phyloP scores from a whole-genome alignment of 1,284 basidiomycete species.

The Apiotrichum siamense region DNA sequence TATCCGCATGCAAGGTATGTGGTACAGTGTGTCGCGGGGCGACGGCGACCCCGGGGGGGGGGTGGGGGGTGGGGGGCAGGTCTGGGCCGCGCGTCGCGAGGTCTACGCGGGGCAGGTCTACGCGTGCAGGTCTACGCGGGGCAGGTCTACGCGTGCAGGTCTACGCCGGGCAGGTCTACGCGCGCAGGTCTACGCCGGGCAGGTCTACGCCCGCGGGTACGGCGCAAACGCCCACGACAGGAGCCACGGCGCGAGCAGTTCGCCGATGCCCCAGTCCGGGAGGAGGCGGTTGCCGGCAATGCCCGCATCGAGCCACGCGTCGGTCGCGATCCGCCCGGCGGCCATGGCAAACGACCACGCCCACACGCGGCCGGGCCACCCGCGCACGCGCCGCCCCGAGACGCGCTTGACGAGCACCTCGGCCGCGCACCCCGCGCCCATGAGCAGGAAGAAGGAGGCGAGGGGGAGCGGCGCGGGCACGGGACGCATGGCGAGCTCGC shows the following conservation, averaged over 20 bases:
- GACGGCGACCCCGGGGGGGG: not conserved
- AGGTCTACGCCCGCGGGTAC: not conserved
- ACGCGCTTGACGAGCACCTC: slow-evolving; percentile 12
- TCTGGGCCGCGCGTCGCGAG: no score
- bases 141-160: not conserved
- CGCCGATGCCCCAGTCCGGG: slow-evolving; percentile 1
- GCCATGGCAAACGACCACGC: slow-evolving; percentile 27
- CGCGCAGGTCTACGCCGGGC: no score
- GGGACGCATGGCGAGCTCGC: slow-evolving; percentile 35
- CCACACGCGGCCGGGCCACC: slow-evolving; percentile 38
- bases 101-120: not conserved
- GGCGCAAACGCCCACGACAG: not conserved
- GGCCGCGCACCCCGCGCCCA: slow-evolving; percentile 27
- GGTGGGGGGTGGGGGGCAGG: no score
- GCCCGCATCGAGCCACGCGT: slow-evolving; percentile 32
- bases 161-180: not conserved
- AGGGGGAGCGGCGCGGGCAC: slow-evolving; percentile 28
- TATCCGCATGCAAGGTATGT: slow-evolving; percentile 2
- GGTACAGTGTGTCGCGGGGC: not conserved
- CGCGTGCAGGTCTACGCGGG: not conserved
- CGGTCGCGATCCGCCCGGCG: slow-evolving; percentile 22
- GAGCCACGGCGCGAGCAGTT: not conserved
- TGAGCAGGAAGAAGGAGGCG: slow-evolving; percentile 34
- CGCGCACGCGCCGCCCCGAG: slow-evolving; percentile 33
- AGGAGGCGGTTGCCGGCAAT: slow-evolving; percentile 5